Evolutionary conservation across 2,329 filamentous ascomycete species (phyloP).

Genomic region (Neospermospora avenae): DNA sequence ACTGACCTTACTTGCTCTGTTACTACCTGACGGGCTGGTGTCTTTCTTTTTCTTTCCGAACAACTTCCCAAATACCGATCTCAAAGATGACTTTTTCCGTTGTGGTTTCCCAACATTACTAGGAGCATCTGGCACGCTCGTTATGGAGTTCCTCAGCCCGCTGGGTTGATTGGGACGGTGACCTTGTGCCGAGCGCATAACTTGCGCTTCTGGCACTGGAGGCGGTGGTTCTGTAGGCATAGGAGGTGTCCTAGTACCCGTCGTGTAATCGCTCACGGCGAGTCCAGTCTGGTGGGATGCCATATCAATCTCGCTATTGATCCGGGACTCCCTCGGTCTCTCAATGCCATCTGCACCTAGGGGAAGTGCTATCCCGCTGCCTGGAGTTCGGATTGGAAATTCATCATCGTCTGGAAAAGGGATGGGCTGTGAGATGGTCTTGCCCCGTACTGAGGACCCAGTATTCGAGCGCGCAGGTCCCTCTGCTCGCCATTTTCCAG

Average conservation of each 20-base stretch:
- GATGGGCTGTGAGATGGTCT: slow-evolving; percentile 47
- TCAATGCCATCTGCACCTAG: slow-evolving; percentile 28
- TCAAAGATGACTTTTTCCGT: slow-evolving; percentile 56
- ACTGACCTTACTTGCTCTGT: slow-evolving; percentile 11
- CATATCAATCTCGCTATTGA: slow-evolving; percentile 17
- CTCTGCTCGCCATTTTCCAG: slow-evolving; percentile 26
- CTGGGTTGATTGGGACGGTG: slow-evolving; percentile 25
- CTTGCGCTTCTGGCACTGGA: slow-evolving; percentile 10
- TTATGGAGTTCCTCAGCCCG: slow-evolving; percentile 46
- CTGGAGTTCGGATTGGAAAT: slow-evolving; percentile 49
- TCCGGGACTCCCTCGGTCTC: slow-evolving; percentile 19
- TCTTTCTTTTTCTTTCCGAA: slow-evolving; percentile 57
- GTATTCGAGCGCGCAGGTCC: slow-evolving; percentile 33
- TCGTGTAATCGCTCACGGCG: slow-evolving; percentile 12
- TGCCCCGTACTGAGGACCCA: slow-evolving; percentile 51
- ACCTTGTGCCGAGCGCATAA: slow-evolving; percentile 11
- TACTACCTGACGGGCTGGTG: slow-evolving; percentile 17
- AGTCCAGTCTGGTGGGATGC: slow-evolving; percentile 14
- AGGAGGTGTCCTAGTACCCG: slow-evolving; percentile 3
- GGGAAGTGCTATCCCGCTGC: slow-evolving; percentile 38
- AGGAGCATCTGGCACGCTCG: slow-evolving; percentile 42
- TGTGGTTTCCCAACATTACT: slow-evolving; percentile 41
- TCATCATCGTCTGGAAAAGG: slow-evolving; percentile 55
- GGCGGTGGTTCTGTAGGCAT: slow-evolving; percentile 17
- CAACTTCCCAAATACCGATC: slow-evolving; percentile 52